A percentile compares a stretch with the other conserved stretches of the same genome.
Evolutionary conservation across 2,329 filamentous ascomycete species (phyloP).

Genomic region (Curvularia sp.): DNA sequence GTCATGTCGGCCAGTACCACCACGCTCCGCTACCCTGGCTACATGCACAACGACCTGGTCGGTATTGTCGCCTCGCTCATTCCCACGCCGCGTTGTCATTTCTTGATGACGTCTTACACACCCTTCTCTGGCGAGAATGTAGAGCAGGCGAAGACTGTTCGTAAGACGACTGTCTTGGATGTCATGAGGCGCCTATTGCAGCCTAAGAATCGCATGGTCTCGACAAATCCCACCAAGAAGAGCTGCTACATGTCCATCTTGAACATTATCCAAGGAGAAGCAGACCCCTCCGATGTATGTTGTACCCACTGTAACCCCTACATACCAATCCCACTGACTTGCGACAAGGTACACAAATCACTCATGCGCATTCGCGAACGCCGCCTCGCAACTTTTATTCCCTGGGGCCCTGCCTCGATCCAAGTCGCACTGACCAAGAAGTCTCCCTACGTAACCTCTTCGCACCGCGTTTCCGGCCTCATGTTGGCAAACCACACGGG

Average conservation of each 20-base stretch:
- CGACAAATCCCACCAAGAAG: slow-evolving; percentile 91
- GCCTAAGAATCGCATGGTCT: slow-evolving; percentile 99
- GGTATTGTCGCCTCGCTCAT: slow-evolving; percentile 96
- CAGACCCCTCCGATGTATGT: slow-evolving; percentile 86
- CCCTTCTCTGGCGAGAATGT: slow-evolving; percentile 97
- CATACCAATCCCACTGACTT: slow-evolving; percentile 7
- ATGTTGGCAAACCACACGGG: slow-evolving; percentile 99
- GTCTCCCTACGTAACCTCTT: slow-evolving; percentile 93
- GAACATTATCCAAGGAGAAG: slow-evolving; percentile 98
- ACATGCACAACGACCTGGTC: slow-evolving; percentile 99
- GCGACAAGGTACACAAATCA: slow-evolving; percentile 82
- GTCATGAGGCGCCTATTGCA: slow-evolving; percentile 96
- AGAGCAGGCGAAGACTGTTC: slow-evolving; percentile 94
- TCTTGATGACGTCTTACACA: slow-evolving; percentile 98
- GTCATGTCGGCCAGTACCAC: slow-evolving; percentile 99
- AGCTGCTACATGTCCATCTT: slow-evolving; percentile 99
- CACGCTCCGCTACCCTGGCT: slow-evolving; percentile 93
- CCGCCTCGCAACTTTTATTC: slow-evolving; percentile 92
- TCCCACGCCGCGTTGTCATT: slow-evolving; percentile 94
- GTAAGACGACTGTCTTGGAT: slow-evolving; percentile 96
- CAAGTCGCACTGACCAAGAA: slow-evolving; percentile 97
- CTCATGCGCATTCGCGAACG: slow-evolving; percentile 94
- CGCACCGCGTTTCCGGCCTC: slow-evolving; percentile 90
- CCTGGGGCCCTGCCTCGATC: slow-evolving; percentile 97
- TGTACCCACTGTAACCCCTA: not conserved